Conservation (phyloP, 371 early-diverging fungal genomes). For the Rhizopus delemar region DNA sequence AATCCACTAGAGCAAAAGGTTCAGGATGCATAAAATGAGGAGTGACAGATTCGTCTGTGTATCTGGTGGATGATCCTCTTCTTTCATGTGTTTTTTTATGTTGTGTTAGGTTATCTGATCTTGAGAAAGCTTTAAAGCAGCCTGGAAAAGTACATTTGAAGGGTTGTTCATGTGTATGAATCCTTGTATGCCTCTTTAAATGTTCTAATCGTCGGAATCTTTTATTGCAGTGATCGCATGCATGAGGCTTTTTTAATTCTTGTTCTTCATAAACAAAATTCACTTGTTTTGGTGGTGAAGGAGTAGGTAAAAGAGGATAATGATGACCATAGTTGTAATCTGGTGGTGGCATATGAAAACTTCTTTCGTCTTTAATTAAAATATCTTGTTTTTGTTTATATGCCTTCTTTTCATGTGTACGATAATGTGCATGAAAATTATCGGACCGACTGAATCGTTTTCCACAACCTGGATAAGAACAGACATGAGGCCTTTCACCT, state of each 20-base stretch:
- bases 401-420: constrained; percentile 55
- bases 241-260: constrained; percentile 47
- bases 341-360: constrained; percentile 5
- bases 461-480: constrained; percentile 68
- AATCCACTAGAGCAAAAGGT: constrained; percentile 22
- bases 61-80: constrained; percentile 26
- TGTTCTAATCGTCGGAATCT: constrained; percentile 85
- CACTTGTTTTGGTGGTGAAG: constrained; percentile 13
- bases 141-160: constrained; percentile 69
- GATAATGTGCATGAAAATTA: constrained; percentile 66
- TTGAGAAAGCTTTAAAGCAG: constrained; percentile 79
- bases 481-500: constrained; percentile 67
- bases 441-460: constrained; percentile 78
- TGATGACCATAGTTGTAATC: constrained; percentile 15
- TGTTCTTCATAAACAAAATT: constrained; percentile 16
- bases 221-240: constrained; percentile 58
- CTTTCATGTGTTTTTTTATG: constrained; percentile 64
- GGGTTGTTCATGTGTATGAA: constrained; percentile 84
- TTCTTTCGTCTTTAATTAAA: constrained; percentile 19
- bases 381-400: constrained; percentile 31
- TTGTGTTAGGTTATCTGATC: constrained; percentile 75
- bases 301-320: constrained; percentile 23
- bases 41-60: constrained; percentile 4
- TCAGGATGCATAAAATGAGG: constrained; percentile 19
- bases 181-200: constrained; percentile 84